A percentile compares a stretch with the other conserved stretches of the same genome.
These are phyloP conservation scores for Lactifluus volemus DNA, from an alignment of 768 basidiomycete genomes.

Conservation along the genomic window DNA sequence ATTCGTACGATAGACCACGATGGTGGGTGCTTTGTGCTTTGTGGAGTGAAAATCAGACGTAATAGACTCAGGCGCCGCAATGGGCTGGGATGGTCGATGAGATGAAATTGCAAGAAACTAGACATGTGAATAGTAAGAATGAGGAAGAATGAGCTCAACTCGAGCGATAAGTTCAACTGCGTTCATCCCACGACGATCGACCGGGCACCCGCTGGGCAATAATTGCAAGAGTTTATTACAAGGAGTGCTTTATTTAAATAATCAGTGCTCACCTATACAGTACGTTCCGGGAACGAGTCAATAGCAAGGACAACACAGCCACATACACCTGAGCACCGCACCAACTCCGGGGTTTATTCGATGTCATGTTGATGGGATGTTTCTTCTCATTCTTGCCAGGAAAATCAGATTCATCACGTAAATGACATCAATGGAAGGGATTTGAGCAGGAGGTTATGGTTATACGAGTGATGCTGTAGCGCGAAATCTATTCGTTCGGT, in stretches of 20 bases:
- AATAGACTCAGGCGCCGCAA: slow-evolving; percentile 3
- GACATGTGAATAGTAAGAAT: slow-evolving; percentile 9
- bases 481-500: not conserved
- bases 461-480: not conserved
- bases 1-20: not conserved
- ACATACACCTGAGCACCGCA: too few species aligned
- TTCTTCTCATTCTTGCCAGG: not conserved
- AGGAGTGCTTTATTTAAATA: not conserved
- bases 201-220: not conserved
- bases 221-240: not conserved
- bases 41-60: not conserved
- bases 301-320: too few species aligned
- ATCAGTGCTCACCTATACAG: too few species aligned
- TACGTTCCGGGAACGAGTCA: too few species aligned
- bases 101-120: not conserved
- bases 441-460: too few species aligned
- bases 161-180: too few species aligned
- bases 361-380: not conserved
- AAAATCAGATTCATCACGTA: too few species aligned
- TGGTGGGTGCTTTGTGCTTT: not conserved
- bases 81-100: slow-evolving; percentile 12
- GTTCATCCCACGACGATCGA: too few species aligned
- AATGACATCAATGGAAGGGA: not conserved
- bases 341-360: too few species aligned
- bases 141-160: not conserved